Conservation (phyloP, 768 basidiomycete genomes). For the Suillus luteus region DNA sequence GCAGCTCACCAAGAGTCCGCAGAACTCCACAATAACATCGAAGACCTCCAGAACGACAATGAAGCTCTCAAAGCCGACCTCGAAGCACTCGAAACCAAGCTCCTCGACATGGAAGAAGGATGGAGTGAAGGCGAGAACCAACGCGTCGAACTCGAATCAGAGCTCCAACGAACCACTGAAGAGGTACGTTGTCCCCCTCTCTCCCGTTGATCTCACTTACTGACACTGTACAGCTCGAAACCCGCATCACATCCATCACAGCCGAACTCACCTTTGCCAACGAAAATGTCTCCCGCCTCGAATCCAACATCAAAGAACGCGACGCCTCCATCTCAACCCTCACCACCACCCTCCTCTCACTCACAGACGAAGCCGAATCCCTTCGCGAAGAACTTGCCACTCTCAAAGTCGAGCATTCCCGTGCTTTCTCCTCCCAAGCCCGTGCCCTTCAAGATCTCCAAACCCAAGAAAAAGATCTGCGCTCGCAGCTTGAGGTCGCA, state of each 20-base stretch:
- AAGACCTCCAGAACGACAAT: not conserved
- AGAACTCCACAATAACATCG: not conserved
- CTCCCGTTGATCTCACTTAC: not conserved
- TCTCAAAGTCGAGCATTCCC: slow-evolving; percentile 57
- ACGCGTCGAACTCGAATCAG: slow-evolving; percentile 54
- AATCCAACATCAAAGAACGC: slow-evolving; percentile 58
- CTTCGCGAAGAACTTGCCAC: slow-evolving; percentile 56
- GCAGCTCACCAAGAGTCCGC: slow-evolving; percentile 7
- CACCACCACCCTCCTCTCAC: slow-evolving; percentile 46
- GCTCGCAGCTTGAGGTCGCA: slow-evolving; percentile 47
- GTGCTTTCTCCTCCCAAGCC: slow-evolving; percentile 49
- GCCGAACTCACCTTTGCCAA: slow-evolving; percentile 57
- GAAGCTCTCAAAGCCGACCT: slow-evolving; percentile 21
- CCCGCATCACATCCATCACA: slow-evolving; percentile 50
- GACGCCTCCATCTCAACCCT: slow-evolving; percentile 56
- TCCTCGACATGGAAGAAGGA: slow-evolving; percentile 51
- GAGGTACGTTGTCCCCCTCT: slow-evolving; percentile 42
- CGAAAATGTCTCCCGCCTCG: slow-evolving; percentile 56
- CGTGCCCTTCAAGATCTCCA: slow-evolving; percentile 30
- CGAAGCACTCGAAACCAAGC: slow-evolving; percentile 44
- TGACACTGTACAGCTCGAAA: slow-evolving; percentile 45
- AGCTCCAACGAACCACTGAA: slow-evolving; percentile 52
- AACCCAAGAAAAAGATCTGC: slow-evolving; percentile 14
- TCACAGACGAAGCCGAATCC: slow-evolving; percentile 53
- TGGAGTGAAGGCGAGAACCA: slow-evolving; percentile 59